These are phyloP conservation scores for Cladosporium oxysporum DNA, from an alignment of 2,329 filamentous ascomycete species.

Conservation along the genomic window DNA sequence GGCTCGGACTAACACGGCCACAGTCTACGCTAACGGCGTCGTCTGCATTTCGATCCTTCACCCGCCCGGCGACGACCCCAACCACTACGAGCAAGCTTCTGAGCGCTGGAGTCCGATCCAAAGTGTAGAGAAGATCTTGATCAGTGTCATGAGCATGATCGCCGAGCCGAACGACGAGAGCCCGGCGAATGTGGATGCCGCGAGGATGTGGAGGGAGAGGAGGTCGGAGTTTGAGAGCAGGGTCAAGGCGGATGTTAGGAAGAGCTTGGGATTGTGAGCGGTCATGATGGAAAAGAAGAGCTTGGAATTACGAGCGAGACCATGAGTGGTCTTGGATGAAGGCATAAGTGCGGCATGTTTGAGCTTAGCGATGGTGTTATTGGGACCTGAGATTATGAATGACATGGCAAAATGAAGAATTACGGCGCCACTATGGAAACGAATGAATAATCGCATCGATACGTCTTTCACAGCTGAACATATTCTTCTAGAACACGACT, in stretches of 20 bases:
- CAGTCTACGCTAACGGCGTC: conserved; percentile 86
- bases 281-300: background rate
- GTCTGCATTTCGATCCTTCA: conserved; percentile 99
- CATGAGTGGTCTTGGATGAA: background rate
- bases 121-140: conserved; percentile 95
- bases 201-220: conserved; percentile 91
- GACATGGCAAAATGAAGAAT: background rate
- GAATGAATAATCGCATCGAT: background rate
- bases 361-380: conserved; percentile 17
- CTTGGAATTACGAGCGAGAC: background rate
- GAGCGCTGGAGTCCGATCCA: conserved; percentile 97
- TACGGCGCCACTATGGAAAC: background rate
- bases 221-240: conserved; percentile 80
- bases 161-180: conserved; percentile 97
- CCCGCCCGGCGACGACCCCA: conserved; percentile 92
- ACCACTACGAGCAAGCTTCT: conserved; percentile 94
- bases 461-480: background rate
- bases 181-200: conserved; percentile 93
- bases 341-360: background rate
- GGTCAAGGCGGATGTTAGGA: conserved; percentile 79
- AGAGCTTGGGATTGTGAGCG: conserved; percentile 70
- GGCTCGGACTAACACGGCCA: background rate
- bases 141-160: conserved; percentile 97
- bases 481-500: background rate
- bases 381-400: conserved; percentile 9